phyloP scores from a whole-genome alignment of 2,329 filamentous ascomycete species.

The Sarocladiaceae sp. region DNA sequence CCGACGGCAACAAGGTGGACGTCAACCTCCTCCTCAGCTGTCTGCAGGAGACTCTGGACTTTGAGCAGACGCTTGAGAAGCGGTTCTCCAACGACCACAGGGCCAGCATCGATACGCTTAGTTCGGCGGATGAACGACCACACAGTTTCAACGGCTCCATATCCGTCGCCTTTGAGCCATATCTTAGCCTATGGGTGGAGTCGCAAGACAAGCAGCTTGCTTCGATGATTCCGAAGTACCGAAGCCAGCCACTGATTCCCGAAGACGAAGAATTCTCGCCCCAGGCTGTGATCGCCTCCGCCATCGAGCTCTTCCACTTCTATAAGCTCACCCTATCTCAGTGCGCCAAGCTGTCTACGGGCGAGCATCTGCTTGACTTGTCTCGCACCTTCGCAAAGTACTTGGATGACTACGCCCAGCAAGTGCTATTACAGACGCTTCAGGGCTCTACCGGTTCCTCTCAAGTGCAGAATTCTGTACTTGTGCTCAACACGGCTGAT shows the following conservation, averaged over 20 bases:
- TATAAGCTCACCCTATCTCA: slow-evolving; percentile 90
- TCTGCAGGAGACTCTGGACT: slow-evolving; percentile 91
- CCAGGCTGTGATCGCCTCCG: slow-evolving; percentile 84
- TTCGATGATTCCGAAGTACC: slow-evolving; percentile 79
- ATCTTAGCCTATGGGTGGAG: slow-evolving; percentile 94
- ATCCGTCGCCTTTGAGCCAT: slow-evolving; percentile 94
- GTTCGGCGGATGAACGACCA: slow-evolving; percentile 67
- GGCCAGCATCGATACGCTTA: slow-evolving; percentile 84
- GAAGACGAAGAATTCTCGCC: slow-evolving; percentile 87
- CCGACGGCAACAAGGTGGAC: slow-evolving; percentile 74
- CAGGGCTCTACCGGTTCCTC: slow-evolving; percentile 41
- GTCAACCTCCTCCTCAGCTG: slow-evolving; percentile 85
- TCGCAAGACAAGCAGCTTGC: slow-evolving; percentile 88
- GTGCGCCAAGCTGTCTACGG: slow-evolving; percentile 91
- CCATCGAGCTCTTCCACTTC: slow-evolving; percentile 95
- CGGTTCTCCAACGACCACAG: slow-evolving; percentile 69
- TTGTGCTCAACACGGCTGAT: slow-evolving; percentile 93
- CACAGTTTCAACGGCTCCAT: slow-evolving; percentile 84
- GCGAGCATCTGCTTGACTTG: slow-evolving; percentile 77
- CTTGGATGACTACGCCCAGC: slow-evolving; percentile 89
- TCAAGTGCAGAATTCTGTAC: slow-evolving; percentile 68
- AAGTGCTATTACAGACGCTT: slow-evolving; percentile 71
- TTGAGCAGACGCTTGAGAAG: slow-evolving; percentile 85
- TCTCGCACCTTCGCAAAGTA: slow-evolving; percentile 85
- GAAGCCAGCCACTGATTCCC: slow-evolving; percentile 70